Evolutionary conservation across 2,329 filamentous ascomycete genomes (phyloP).

Genomic region (Colletotrichum costaricense): DNA sequence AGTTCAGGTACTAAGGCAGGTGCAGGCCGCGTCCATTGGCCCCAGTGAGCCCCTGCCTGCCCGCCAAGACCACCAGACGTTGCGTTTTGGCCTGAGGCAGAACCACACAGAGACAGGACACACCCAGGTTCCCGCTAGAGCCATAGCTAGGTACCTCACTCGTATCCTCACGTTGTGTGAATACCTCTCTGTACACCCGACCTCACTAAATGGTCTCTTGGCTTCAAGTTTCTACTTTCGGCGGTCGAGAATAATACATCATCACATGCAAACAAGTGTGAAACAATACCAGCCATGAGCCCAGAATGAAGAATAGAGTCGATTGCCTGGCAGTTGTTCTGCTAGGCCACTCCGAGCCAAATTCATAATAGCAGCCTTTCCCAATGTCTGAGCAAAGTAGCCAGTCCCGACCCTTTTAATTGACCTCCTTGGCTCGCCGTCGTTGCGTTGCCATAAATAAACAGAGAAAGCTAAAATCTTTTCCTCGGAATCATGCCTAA

Average conservation of each 20-base stretch:
- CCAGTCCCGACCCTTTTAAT: slow-evolving; percentile 34
- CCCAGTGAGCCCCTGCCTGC: background rate
- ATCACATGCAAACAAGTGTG: background rate
- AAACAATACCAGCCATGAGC: background rate
- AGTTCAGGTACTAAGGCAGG: background rate
- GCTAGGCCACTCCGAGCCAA: slow-evolving; percentile 14
- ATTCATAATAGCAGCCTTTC: slow-evolving; percentile 33
- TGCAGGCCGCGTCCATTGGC: slow-evolving; percentile 6
- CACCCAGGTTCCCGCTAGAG: background rate
- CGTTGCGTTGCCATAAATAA: slow-evolving; percentile 32
- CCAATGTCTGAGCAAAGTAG: slow-evolving; percentile 34
- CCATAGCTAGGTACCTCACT: too few species aligned
- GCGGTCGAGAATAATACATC: background rate
- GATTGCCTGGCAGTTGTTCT: slow-evolving; percentile 10
- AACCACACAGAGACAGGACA: background rate
- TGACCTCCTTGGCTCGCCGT: slow-evolving; percentile 35
- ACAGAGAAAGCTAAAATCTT: slow-evolving; percentile 36
- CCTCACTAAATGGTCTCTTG: background rate
- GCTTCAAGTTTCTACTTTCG: background rate
- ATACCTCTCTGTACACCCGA: too few species aligned
- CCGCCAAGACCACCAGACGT: background rate
- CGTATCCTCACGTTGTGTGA: too few species aligned
- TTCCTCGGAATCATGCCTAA: slow-evolving; percentile 37
- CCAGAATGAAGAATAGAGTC: background rate
- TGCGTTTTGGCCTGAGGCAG: slow-evolving; percentile 36